Percentiles rank a stretch among this genome's conserved stretches.
Evolutionary conservation across 2,329 filamentous ascomycete genomes (phyloP).

Genomic region (Bipolaris cookei): DNA sequence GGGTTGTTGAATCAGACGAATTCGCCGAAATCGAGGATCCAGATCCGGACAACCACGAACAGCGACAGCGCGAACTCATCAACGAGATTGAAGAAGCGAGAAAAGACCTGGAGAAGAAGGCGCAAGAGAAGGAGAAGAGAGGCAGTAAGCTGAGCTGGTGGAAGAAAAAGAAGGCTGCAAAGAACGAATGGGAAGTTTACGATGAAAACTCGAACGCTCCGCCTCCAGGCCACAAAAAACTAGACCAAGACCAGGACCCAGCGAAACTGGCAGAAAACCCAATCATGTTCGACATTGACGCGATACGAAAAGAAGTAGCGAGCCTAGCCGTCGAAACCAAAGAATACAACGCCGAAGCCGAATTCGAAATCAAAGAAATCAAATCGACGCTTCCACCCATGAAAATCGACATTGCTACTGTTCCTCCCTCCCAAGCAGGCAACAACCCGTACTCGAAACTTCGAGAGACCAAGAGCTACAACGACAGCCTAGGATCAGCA

Average conservation of each 20-base stretch:
- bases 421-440: slow-evolving; percentile 23
- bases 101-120: slow-evolving; percentile 79
- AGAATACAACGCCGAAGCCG: slow-evolving; percentile 34
- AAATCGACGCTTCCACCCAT: slow-evolving; percentile 89
- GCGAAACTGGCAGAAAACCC: slow-evolving; percentile 61
- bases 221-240: slow-evolving; percentile 16
- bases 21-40: slow-evolving; percentile 97
- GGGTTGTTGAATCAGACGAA: slow-evolving; percentile 89
- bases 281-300: slow-evolving; percentile 93
- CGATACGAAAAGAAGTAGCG: slow-evolving; percentile 72
- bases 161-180: slow-evolving; percentile 78
- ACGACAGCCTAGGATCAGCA: slow-evolving; percentile 42
- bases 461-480: slow-evolving; percentile 52
- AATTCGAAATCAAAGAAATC: slow-evolving; percentile 75
- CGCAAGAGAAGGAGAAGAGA: slow-evolving; percentile 64
- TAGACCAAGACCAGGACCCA: slow-evolving; percentile 52
- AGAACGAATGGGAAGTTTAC: slow-evolving; percentile 94
- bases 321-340: slow-evolving; percentile 75
- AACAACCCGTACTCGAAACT: slow-evolving; percentile 33
- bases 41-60: slow-evolving; percentile 88
- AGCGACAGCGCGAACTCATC: slow-evolving; percentile 89
- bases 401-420: slow-evolving; percentile 65
- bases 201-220: slow-evolving; percentile 62
- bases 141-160: slow-evolving; percentile 71
- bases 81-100: slow-evolving; percentile 95